These are phyloP conservation scores for Scheffersomyces lignosus DNA, from an alignment of 805 yeast genomes.

Conservation along the genomic window DNA sequence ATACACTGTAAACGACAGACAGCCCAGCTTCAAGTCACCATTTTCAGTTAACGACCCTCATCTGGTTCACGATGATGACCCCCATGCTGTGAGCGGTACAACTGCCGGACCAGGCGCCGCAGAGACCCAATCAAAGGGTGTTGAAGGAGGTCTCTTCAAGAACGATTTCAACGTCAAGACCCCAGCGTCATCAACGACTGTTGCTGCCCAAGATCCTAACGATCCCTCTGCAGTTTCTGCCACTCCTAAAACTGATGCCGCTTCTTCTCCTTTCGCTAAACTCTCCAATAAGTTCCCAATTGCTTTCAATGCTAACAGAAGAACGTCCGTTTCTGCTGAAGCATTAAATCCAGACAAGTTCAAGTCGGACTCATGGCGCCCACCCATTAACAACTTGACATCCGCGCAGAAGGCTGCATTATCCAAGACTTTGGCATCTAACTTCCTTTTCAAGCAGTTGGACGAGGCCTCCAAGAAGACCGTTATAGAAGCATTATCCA, in stretches of 20 bases:
- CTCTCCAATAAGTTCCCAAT: constrained; percentile 45
- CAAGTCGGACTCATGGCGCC: constrained; percentile 66
- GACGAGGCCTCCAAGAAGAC: constrained; percentile 76
- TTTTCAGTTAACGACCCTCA: constrained; percentile 68
- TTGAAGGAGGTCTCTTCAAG: constrained; percentile 13
- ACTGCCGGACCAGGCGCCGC: constrained; percentile 2
- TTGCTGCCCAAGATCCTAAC: constrained; percentile 11
- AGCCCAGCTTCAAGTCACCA: constrained; percentile 59
- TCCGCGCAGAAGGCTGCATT: constrained; percentile 66
- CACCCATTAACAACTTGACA: constrained; percentile 65
- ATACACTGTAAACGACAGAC: constrained; percentile 30
- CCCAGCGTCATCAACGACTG: constrained; percentile 7
- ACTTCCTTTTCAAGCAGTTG: constrained; percentile 81
- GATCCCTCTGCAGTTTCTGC: constrained; percentile 16
- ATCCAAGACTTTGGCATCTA: constrained; percentile 69
- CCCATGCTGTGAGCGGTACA: constrained; percentile 10
- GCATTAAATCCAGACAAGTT: constrained; percentile 75
- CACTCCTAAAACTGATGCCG: constrained; percentile 18
- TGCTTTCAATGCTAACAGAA: constrained; percentile 74
- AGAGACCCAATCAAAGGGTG: constrained; percentile 4
- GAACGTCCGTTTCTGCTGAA: constrained; percentile 91
- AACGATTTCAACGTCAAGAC: constrained; percentile 14
- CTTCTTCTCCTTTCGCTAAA: constrained; percentile 22
- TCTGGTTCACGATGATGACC: constrained; percentile 33
- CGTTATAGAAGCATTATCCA: constrained; percentile 82